Conservation (phyloP, 2,329 filamentous ascomycete species). For the Dissoconium aciculare region DNA sequence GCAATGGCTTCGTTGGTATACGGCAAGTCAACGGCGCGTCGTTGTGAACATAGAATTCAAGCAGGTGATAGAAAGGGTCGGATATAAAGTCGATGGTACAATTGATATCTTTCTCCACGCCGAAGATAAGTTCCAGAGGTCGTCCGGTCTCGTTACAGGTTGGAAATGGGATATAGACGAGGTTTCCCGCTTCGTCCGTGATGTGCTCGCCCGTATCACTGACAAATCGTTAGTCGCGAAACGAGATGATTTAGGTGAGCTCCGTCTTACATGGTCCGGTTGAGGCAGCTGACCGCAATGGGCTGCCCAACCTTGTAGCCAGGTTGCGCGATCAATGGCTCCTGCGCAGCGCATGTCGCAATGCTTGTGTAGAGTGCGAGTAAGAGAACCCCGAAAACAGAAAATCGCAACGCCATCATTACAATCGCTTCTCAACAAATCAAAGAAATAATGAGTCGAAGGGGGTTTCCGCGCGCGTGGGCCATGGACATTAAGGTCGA, state of each 20-base stretch:
- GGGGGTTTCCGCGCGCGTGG: too few species aligned
- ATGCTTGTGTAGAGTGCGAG: slow-evolving; percentile 23
- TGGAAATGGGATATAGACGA: slow-evolving; percentile 86
- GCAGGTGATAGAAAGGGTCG: slow-evolving; percentile 72
- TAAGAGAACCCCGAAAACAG: too few species aligned
- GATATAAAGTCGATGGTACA: slow-evolving; percentile 65
- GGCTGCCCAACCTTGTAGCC: slow-evolving; percentile 35
- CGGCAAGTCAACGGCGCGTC: slow-evolving; percentile 88
- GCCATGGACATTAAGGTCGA: too few species aligned
- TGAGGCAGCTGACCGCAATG: slow-evolving; percentile 39
- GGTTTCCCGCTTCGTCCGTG: slow-evolving; percentile 57
- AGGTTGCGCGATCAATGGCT: slow-evolving; percentile 24
- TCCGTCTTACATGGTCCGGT: slow-evolving; percentile 37
- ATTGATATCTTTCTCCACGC: slow-evolving; percentile 63
- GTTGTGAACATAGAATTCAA: slow-evolving; percentile 96
- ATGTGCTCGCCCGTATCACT: slow-evolving; percentile 86
- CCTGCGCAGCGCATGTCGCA: slow-evolving; percentile 28
- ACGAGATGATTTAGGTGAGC: not conserved
- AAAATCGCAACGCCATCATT: too few species aligned
- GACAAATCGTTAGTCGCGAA: slow-evolving; percentile 4
- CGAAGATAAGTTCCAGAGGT: slow-evolving; percentile 76
- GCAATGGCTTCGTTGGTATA: slow-evolving; percentile 59
- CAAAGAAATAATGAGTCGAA: too few species aligned
- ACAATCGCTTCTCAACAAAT: too few species aligned
- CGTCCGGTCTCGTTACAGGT: slow-evolving; percentile 74